These are phyloP conservation scores for Diaporthe nobilis DNA, from an alignment of 2,329 filamentous ascomycete species.

Conservation along the genomic window DNA sequence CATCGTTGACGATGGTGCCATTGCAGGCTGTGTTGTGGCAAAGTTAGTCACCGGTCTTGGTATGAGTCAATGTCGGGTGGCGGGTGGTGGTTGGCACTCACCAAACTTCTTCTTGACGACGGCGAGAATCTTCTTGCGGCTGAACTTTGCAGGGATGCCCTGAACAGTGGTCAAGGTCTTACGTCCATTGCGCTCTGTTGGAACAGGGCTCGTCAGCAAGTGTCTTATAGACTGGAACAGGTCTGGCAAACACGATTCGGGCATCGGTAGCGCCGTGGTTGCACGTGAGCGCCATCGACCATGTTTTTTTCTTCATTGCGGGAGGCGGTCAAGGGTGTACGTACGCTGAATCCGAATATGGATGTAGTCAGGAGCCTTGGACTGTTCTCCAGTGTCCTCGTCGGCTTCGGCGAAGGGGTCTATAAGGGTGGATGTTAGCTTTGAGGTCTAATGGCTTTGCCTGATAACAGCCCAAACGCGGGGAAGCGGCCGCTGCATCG, in stretches of 20 bases:
- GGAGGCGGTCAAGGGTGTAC: slow-evolving; percentile 55
- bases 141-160: slow-evolving; percentile 98
- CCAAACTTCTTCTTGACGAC: slow-evolving; percentile 99
- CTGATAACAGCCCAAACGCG: slow-evolving; percentile 1
- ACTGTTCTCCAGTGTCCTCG: slow-evolving; percentile 97
- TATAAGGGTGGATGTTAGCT: slow-evolving; percentile 57
- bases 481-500: slow-evolving; percentile 24
- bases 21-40: slow-evolving; percentile 82
- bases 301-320: neutral
- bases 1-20: slow-evolving; percentile 98
- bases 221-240: neutral
- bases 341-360: slow-evolving; percentile 99
- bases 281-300: slow-evolving; percentile 26
- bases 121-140: slow-evolving; percentile 99
- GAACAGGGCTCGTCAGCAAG: slow-evolving; percentile 24
- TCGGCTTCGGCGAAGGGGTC: slow-evolving; percentile 99
- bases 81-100: slow-evolving; percentile 58
- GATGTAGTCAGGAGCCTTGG: slow-evolving; percentile 97
- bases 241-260: neutral
- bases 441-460: slow-evolving; percentile 20
- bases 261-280: neutral
- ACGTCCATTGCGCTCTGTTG: slow-evolving; percentile 98
- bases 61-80: slow-evolving; percentile 21
- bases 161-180: slow-evolving; percentile 99
- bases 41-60: slow-evolving; percentile 42